Evolutionary conservation across 2,329 filamentous ascomycete species (phyloP).

Genomic region (Cytospora piceae): DNA sequence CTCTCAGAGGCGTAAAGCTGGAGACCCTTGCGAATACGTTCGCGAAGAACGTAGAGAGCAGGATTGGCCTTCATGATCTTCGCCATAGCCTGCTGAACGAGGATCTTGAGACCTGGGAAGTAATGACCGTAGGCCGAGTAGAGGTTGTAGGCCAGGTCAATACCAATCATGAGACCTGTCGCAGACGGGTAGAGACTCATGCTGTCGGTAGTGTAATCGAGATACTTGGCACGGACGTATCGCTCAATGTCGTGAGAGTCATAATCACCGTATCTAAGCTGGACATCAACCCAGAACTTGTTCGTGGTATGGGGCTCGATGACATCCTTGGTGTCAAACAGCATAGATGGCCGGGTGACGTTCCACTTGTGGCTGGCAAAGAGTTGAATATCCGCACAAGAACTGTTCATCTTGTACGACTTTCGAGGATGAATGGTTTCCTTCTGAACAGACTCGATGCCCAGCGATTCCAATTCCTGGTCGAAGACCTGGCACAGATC

Average conservation of each 20-base stretch:
- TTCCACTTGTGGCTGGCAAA: constrained; percentile 99
- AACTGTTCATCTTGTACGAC: constrained; percentile 99
- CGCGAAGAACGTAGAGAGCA: constrained; percentile 90
- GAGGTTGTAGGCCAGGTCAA: constrained; percentile 96
- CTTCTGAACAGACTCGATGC: constrained; percentile 97
- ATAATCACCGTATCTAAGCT: constrained; percentile 95
- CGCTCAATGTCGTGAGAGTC: constrained; percentile 98
- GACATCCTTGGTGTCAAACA: constrained; percentile 95
- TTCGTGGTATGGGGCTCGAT: constrained; percentile 94
- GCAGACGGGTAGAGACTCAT: constrained; percentile 98
- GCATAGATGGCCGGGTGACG: constrained; percentile 86
- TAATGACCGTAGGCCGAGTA: constrained; percentile 99
- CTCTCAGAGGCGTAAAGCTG: constrained; percentile 98
- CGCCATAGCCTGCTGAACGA: constrained; percentile 97
- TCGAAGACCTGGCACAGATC: constrained; percentile 98
- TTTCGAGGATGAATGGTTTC: constrained; percentile 99
- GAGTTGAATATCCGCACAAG: constrained; percentile 93
- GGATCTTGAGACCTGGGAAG: constrained; percentile 94
- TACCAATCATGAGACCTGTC: constrained; percentile 95
- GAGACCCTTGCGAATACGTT: constrained; percentile 97
- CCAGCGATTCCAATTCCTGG: constrained; percentile 91
- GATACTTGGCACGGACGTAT: constrained; percentile 95
- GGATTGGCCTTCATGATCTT: constrained; percentile 99
- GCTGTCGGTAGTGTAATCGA: constrained; percentile 98
- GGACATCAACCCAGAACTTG: constrained; percentile 99